Conservation (phyloP, 148 eudicot genomes). For the Polygonum maritimum region DNA sequence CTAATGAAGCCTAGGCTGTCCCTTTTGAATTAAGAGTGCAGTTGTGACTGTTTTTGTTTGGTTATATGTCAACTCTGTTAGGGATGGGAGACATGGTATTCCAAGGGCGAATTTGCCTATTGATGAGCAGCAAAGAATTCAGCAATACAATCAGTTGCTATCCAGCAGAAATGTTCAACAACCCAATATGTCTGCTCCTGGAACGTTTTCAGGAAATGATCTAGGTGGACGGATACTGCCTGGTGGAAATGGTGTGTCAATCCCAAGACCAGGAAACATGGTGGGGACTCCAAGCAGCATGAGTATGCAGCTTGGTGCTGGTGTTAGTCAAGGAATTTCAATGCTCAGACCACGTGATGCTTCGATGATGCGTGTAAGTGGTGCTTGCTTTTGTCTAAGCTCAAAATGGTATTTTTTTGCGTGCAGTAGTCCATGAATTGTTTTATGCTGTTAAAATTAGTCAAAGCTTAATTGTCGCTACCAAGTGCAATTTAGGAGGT, state of each 20-base stretch:
- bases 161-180: constrained; percentile 60
- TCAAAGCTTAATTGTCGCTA: constrained; percentile 14
- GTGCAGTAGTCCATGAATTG: background rate
- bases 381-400: background rate
- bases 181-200: constrained; percentile 39
- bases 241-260: constrained; percentile 53
- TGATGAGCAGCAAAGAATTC: constrained; percentile 79
- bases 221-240: constrained; percentile 53
- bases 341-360: constrained; percentile 56
- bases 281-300: constrained; percentile 30
- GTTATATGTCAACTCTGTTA: constrained; percentile 7
- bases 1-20: background rate
- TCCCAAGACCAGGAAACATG: constrained; percentile 46
- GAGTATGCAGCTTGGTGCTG: constrained; percentile 48
- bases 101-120: constrained; percentile 56
- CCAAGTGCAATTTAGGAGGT: background rate
- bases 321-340: constrained; percentile 54
- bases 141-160: constrained; percentile 52
- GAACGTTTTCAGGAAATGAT: constrained; percentile 55
- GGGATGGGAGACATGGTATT: constrained; percentile 61
- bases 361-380: constrained; percentile 57
- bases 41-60: background rate
- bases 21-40: background rate
- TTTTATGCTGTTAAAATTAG: constrained; percentile 46
- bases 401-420: constrained; percentile 7